phyloP scores from a whole-genome alignment of 192 early-diverging fungal genomes.

The Gonapodya sp. region DNA sequence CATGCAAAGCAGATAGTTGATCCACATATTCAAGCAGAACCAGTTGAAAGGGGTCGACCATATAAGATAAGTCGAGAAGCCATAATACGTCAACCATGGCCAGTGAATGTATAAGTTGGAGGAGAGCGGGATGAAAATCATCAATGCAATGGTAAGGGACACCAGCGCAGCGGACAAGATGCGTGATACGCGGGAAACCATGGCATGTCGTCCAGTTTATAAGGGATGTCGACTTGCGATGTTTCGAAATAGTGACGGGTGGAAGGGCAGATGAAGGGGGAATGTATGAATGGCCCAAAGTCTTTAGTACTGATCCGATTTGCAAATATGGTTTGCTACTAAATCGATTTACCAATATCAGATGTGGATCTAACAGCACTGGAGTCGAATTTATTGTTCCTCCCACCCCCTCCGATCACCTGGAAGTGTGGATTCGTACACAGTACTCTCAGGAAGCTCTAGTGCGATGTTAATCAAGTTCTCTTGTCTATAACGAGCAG shows the following conservation, averaged over 20 bases:
- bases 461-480: background rate
- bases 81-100: conserved; percentile 34
- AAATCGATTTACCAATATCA: background rate
- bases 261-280: background rate
- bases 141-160: conserved; percentile 42
- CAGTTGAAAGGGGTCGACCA: conserved; percentile 67
- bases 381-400: background rate
- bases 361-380: background rate
- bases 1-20: conserved; percentile 78
- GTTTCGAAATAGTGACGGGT: background rate
- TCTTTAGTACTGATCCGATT: background rate
- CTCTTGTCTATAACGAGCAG: background rate
- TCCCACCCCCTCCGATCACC: background rate
- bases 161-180: conserved; percentile 22
- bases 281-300: background rate
- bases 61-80: conserved; percentile 27
- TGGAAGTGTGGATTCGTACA: background rate
- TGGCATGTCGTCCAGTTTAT: background rate
- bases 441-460: background rate
- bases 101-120: conserved; percentile 57
- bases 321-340: background rate
- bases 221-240: background rate
- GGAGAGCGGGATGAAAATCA: conserved; percentile 48
- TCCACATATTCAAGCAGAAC: conserved; percentile 61
- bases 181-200: background rate